These are phyloP conservation scores for Penicillium expansum DNA, from an alignment of 2,329 filamentous ascomycete genomes.

Conservation along the genomic window DNA sequence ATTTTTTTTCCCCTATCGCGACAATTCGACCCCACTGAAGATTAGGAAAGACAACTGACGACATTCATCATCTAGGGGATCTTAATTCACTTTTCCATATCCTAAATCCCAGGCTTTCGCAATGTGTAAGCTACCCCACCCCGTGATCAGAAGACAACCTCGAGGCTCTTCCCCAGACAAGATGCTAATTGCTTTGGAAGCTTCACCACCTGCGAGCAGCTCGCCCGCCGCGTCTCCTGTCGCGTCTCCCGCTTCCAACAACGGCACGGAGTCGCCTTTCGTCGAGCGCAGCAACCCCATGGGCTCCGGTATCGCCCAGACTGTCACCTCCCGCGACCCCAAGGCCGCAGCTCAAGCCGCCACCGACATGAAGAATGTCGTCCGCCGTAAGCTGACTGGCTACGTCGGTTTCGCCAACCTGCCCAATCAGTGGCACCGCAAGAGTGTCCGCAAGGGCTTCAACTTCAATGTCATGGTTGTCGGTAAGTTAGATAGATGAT, in stretches of 20 bases:
- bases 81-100: constrained; percentile 23
- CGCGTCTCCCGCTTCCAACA: constrained; percentile 43
- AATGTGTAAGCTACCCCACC: constrained; percentile 39
- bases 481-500: constrained; percentile 62
- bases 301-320: constrained; percentile 55
- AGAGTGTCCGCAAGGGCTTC: constrained; percentile 99
- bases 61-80: constrained; percentile 29
- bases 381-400: constrained; percentile 94
- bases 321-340: constrained; percentile 63
- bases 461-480: constrained; percentile 99
- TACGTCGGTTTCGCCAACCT: constrained; percentile 99
- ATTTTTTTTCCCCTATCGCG: constrained; percentile 13
- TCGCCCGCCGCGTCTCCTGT: constrained; percentile 34
- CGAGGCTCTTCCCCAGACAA: constrained; percentile 8
- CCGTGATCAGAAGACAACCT: not conserved
- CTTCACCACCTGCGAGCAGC: constrained; percentile 35
- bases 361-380: constrained; percentile 85
- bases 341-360: constrained; percentile 56
- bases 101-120: constrained; percentile 26
- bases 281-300: constrained; percentile 60
- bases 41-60: constrained; percentile 10
- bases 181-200: constrained; percentile 30
- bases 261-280: constrained; percentile 54
- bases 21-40: constrained; percentile 12
- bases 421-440: constrained; percentile 99